phyloP scores from a whole-genome alignment of 1,139 yeast genomes.

The Zygoascus hellenicus region DNA sequence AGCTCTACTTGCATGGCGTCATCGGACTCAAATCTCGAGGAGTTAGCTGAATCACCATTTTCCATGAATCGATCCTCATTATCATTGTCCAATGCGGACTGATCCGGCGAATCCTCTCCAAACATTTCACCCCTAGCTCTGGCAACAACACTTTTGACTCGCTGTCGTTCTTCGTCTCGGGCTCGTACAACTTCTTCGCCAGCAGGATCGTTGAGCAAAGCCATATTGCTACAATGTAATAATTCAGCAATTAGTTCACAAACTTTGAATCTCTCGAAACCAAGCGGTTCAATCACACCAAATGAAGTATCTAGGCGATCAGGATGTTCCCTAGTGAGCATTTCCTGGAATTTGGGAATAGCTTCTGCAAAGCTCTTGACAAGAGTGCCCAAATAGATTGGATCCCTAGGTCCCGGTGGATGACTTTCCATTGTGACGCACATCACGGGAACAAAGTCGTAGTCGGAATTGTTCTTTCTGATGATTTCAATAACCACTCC shows the following conservation, averaged over 20 bases:
- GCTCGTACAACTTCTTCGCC: slow-evolving; percentile 75
- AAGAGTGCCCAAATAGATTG: slow-evolving; percentile 85
- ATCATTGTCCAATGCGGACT: slow-evolving; percentile 12
- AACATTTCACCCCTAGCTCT: slow-evolving; percentile 20
- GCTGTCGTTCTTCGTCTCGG: slow-evolving; percentile 64
- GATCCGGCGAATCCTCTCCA: slow-evolving; percentile 18
- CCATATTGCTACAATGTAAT: slow-evolving; percentile 96
- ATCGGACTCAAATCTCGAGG: slow-evolving; percentile 5
- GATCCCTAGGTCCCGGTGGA: slow-evolving; percentile 93
- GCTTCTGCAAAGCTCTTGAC: slow-evolving; percentile 73
- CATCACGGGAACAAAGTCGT: slow-evolving; percentile 84
- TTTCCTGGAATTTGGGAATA: slow-evolving; percentile 61
- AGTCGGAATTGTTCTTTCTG: slow-evolving; percentile 92
- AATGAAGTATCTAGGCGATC: slow-evolving; percentile 59
- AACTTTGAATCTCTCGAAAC: slow-evolving; percentile 90
- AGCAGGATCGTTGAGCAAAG: slow-evolving; percentile 73
- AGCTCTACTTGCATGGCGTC: slow-evolving; percentile 6
- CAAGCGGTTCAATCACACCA: slow-evolving; percentile 78
- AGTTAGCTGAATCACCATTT: slow-evolving; percentile 14
- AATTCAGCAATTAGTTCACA: slow-evolving; percentile 94
- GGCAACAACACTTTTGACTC: slow-evolving; percentile 35
- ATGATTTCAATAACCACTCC: slow-evolving; percentile 94
- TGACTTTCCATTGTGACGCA: slow-evolving; percentile 84
- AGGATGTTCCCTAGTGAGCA: slow-evolving; percentile 40
- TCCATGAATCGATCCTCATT: slow-evolving; percentile 12